Percentiles rank a stretch among this genome's conserved stretches.
Evolutionary conservation across 768 basidiomycete genomes (phyloP).

Genomic region (Leccinum obscurum): DNA sequence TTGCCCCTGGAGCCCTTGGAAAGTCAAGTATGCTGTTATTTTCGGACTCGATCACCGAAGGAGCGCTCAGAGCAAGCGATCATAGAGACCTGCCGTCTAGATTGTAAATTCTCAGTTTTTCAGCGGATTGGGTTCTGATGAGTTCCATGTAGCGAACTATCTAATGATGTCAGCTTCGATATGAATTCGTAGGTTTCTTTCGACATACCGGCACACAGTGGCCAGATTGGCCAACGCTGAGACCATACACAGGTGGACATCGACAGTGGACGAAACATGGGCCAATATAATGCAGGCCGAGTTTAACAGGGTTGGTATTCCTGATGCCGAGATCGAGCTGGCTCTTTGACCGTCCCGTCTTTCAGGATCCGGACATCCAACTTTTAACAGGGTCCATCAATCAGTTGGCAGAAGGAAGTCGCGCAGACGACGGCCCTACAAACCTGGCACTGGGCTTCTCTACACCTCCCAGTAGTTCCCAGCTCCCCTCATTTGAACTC

Average conservation of each 20-base stretch:
- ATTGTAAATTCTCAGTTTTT: constrained; percentile 2
- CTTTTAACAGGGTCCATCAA: background rate
- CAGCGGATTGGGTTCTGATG: background rate
- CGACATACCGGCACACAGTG: background rate
- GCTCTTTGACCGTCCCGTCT: background rate
- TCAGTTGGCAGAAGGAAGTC: background rate
- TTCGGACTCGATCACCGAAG: background rate
- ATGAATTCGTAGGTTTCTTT: constrained; percentile 5
- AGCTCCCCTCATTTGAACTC: background rate
- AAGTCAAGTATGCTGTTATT: background rate
- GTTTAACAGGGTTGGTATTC: background rate
- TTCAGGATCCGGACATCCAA: background rate
- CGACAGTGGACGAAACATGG: background rate
- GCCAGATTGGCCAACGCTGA: background rate
- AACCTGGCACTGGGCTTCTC: background rate
- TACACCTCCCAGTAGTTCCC: background rate
- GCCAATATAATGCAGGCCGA: background rate
- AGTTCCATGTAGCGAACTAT: background rate
- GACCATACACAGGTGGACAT: constrained; percentile 4
- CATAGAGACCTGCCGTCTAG: fast-evolving
- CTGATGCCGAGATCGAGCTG: background rate
- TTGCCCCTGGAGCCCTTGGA: background rate
- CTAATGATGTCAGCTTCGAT: background rate
- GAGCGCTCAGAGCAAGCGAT: background rate
- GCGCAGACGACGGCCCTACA: background rate